These are phyloP conservation scores for Calonectria fujianensis DNA, from an alignment of 2,329 filamentous ascomycete genomes.

Conservation along the genomic window DNA sequence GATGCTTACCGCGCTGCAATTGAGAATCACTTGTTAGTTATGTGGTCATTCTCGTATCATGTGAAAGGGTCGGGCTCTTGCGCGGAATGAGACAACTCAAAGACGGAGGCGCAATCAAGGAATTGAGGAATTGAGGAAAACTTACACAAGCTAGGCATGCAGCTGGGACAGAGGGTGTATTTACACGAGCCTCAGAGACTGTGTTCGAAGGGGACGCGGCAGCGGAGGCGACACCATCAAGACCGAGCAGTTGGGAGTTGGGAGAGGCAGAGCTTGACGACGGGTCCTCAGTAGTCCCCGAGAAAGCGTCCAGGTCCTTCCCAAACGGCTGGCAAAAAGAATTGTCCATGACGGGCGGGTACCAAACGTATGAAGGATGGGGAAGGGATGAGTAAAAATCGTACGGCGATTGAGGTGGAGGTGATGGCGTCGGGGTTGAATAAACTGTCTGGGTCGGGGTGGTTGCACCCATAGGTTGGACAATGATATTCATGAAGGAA, in stretches of 20 bases:
- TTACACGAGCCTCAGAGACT: constrained; percentile 52
- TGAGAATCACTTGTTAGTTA: constrained; percentile 34
- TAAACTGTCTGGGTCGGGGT: constrained; percentile 38
- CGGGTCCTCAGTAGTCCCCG: constrained; percentile 41
- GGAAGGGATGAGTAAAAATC: constrained; percentile 43
- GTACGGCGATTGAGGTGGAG: constrained; percentile 43
- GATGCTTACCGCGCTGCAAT: constrained; percentile 76
- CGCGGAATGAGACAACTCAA: not conserved
- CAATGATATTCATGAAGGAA: constrained; percentile 40
- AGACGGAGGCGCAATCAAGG: not conserved
- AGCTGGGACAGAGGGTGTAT: constrained; percentile 64
- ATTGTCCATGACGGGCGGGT: constrained; percentile 44
- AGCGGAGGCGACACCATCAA: constrained; percentile 43
- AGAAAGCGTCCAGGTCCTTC: constrained; percentile 45
- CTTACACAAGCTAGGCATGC: constrained; percentile 75
- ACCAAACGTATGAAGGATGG: constrained; percentile 45
- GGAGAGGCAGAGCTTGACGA: constrained; percentile 52
- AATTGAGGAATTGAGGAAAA: constrained; percentile 42
- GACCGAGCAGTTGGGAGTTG: constrained; percentile 45
- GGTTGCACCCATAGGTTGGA: constrained; percentile 38
- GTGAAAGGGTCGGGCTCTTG: not conserved
- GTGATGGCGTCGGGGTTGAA: constrained; percentile 42
- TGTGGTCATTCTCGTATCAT: constrained; percentile 20
- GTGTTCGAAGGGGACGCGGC: constrained; percentile 48
- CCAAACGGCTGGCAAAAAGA: constrained; percentile 37